Evolutionary conservation across 805 yeast species (phyloP).

Genomic region (Candida silvatica): DNA sequence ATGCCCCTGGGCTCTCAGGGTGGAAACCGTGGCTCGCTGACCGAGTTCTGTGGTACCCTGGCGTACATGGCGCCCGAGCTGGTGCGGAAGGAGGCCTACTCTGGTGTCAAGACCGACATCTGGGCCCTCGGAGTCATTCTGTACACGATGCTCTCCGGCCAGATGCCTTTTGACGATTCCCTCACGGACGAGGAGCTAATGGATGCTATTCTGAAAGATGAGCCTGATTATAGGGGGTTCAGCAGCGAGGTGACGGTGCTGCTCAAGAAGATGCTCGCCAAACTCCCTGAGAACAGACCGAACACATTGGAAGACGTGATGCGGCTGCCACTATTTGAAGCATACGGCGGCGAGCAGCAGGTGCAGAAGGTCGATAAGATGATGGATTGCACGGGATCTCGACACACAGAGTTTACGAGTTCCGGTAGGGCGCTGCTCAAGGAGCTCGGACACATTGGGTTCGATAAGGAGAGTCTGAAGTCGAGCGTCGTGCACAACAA

Average conservation of each 20-base stretch:
- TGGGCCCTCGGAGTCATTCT: slow-evolving; percentile 92
- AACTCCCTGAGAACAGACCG: slow-evolving; percentile 62
- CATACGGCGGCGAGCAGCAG: slow-evolving; percentile 32
- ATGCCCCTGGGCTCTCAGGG: slow-evolving; percentile 23
- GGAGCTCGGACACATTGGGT: slow-evolving; percentile 48
- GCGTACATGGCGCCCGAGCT: slow-evolving; percentile 97
- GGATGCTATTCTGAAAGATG: slow-evolving; percentile 50
- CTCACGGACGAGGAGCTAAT: slow-evolving; percentile 48
- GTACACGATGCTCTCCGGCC: slow-evolving; percentile 76
- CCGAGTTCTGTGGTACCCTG: slow-evolving; percentile 88
- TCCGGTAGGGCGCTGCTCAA: slow-evolving; percentile 57
- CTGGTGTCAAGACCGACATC: slow-evolving; percentile 74
- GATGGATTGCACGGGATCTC: slow-evolving; percentile 17
- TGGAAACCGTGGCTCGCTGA: slow-evolving; percentile 32
- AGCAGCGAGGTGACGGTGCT: slow-evolving; percentile 37
- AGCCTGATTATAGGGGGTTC: slow-evolving; percentile 40
- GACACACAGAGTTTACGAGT: slow-evolving; percentile 31
- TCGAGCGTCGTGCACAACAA: slow-evolving; percentile 48
- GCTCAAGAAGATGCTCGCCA: slow-evolving; percentile 46
- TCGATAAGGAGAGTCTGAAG: slow-evolving; percentile 53
- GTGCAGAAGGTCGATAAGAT: slow-evolving; percentile 30
- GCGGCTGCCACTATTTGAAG: slow-evolving; percentile 39
- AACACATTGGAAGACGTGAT: slow-evolving; percentile 40
- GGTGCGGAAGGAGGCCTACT: slow-evolving; percentile 56
- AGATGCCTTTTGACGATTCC: slow-evolving; percentile 88